Evolutionary conservation across 2,329 filamentous ascomycete species (phyloP).

Genomic region (Diplodia sapinea): DNA sequence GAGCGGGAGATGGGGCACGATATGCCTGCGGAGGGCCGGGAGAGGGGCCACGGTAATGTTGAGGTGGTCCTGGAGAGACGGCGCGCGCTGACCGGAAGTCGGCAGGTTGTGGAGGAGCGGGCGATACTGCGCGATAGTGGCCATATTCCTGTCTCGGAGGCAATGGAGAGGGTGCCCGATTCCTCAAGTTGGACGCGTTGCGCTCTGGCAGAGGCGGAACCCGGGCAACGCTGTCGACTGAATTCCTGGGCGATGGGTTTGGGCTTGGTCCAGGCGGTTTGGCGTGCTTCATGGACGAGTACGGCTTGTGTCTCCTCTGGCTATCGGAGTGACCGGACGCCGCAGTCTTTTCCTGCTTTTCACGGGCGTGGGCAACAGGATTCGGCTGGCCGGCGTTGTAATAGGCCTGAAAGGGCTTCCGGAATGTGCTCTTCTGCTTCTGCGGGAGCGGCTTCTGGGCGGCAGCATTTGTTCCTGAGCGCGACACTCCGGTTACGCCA

Average conservation of each 20-base stretch:
- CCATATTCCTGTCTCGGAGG: slow-evolving; percentile 35
- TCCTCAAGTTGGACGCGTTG: slow-evolving; percentile 7
- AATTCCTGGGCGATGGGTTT: slow-evolving; percentile 36
- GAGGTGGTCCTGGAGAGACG: slow-evolving; percentile 37
- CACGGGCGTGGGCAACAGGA: slow-evolving; percentile 47
- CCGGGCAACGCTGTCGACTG: slow-evolving; percentile 18
- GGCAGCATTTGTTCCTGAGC: slow-evolving; percentile 53
- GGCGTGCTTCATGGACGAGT: slow-evolving; percentile 59
- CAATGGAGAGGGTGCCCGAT: slow-evolving; percentile 34
- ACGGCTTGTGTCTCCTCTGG: slow-evolving; percentile 51
- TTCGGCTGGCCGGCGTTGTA: slow-evolving; percentile 51
- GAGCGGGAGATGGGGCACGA: slow-evolving; percentile 37
- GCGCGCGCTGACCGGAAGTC: slow-evolving; percentile 28
- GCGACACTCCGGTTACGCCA: slow-evolving; percentile 45
- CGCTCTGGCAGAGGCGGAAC: slow-evolving; percentile 24
- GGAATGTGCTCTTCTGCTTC: slow-evolving; percentile 62
- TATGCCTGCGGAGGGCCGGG: slow-evolving; percentile 36
- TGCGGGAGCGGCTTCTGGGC: slow-evolving; percentile 57
- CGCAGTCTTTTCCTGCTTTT: slow-evolving; percentile 41
- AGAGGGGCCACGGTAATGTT: slow-evolving; percentile 35
- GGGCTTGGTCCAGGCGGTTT: slow-evolving; percentile 38
- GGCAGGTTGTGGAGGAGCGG: slow-evolving; percentile 45
- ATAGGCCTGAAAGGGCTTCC: slow-evolving; percentile 71
- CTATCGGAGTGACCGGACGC: slow-evolving; percentile 42
- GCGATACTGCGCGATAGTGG: slow-evolving; percentile 42